Evolutionary conservation across 1,284 basidiomycete species (phyloP).

Genomic region (Agaricales sp.): DNA sequence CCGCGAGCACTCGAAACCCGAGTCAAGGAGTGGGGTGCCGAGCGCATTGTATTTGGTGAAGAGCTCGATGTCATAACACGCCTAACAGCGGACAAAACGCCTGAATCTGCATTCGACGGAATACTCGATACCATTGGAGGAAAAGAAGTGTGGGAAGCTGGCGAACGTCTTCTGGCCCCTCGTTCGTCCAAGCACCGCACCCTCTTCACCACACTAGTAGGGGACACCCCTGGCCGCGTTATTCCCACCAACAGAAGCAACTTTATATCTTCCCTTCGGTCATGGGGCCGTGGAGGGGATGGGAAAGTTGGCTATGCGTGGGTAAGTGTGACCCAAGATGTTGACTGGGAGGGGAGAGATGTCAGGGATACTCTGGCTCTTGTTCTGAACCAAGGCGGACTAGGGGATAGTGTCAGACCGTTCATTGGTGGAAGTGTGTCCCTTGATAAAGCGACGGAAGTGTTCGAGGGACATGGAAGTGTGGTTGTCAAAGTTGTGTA

Average conservation of each 20-base stretch:
- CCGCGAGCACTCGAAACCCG: conserved; percentile 36
- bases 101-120: conserved; percentile 43
- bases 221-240: conserved; percentile 48
- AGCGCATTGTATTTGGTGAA: conserved; percentile 54
- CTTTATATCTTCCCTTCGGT: neutral
- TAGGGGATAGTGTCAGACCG: conserved; percentile 33
- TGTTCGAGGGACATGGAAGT: conserved; percentile 10
- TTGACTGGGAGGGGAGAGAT: conserved; percentile 73
- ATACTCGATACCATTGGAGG: conserved; percentile 79
- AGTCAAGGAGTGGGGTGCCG: conserved; percentile 50
- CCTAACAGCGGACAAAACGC: conserved; percentile 16
- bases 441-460: conserved; percentile 14
- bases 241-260: conserved; percentile 35
- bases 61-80: conserved; percentile 14
- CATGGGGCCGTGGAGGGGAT: conserved; percentile 5
- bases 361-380: conserved; percentile 53
- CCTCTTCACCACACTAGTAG: conserved; percentile 70
- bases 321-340: conserved; percentile 62
- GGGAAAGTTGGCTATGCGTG: conserved; percentile 58
- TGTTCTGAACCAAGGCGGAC: conserved; percentile 36
- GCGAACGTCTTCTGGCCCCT: conserved; percentile 42
- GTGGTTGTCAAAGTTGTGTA: neutral
- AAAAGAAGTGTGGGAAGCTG: conserved; percentile 62
- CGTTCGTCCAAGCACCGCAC: neutral
- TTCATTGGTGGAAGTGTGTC: conserved; percentile 23